Base-by-base conservation (phyloP, 1,284 basidiomycete species). In the Malassezia furfur region DNA sequence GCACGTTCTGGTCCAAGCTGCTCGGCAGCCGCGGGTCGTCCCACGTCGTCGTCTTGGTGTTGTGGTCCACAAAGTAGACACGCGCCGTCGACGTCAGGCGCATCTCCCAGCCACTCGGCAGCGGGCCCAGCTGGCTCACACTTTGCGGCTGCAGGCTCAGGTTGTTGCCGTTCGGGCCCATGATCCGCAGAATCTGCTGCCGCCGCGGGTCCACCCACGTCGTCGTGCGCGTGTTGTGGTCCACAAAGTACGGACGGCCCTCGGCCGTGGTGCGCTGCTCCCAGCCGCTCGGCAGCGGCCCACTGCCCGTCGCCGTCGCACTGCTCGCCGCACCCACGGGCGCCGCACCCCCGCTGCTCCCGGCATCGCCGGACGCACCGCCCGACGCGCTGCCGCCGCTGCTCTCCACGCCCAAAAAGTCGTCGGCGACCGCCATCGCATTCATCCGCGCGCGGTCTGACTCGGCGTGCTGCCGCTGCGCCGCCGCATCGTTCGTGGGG, bases 31-130 rank as follows among this genome's bases (percentile, higher is more conserved):
- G 83, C 28, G 77, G 91, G 75, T 96, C 91, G 77, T 96, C 91
- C 91, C 91, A 94, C 1, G 89, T 87, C 30, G 91, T 96, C 34
- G 90, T 94, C 77, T 87, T 85, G 32, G 77, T 91, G 78, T 91
- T 91, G 79, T 94, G 90, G 75, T 94, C 90, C 39, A 94, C 91
- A 76, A 94, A 96, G 78, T 96, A 96, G 9, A 94, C 88, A 49
- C 90, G 83, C 0, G 87, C 88, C 0, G 89, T 93, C 0, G 85
- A 86, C 0, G 91, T 94, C 55, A 94, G 81, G 58, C 91, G 83
- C 90, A 94, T 94, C 79, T 96, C 91, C 90, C 90, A 94, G 39
- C 90, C 94, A 49, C 88, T 91, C 5, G 94, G 94, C 40, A 99
- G 80, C 6, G 91, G 88, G 0, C 94, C 94, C 4, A 98, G 84